Conservation (phyloP, 805 yeast genomes). For the Candida jianshihensis region DNA sequence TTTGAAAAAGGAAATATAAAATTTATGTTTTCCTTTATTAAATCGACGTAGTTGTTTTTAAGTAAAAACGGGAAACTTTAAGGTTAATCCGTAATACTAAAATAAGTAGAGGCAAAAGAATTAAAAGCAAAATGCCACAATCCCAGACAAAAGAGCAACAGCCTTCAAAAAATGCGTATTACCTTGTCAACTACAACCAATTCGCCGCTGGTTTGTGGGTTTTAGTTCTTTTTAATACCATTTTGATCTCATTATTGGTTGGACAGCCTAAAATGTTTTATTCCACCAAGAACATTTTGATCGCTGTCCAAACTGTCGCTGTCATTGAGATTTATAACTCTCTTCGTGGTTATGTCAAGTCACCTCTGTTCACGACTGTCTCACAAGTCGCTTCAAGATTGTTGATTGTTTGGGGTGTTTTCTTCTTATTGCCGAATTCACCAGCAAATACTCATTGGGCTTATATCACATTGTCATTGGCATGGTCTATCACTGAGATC, state of each 20-base stretch:
- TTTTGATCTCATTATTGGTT: conserved; percentile 29
- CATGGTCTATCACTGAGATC: conserved; percentile 95
- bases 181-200: conserved; percentile 42
- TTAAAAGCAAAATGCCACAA: too few relatives aligned
- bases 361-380: conserved; percentile 77
- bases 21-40: too few relatives aligned
- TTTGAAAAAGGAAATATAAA: too few relatives aligned
- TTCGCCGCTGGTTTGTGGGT: conserved; percentile 50
- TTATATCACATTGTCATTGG: conserved; percentile 60
- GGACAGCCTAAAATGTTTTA: conserved; percentile 67
- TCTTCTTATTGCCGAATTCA: conserved; percentile 65
- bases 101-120: too few relatives aligned
- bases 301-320: conserved; percentile 72
- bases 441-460: conserved; percentile 55
- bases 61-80: too few relatives aligned
- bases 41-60: too few relatives aligned
- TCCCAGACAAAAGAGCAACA: too few relatives aligned
- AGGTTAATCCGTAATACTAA: too few relatives aligned
- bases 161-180: conserved; percentile 5
- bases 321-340: conserved; percentile 77
- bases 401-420: conserved; percentile 75
- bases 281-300: conserved; percentile 50
- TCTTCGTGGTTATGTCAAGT: conserved; percentile 69
- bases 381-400: conserved; percentile 86
- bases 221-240: conserved; percentile 38